Evolutionary conservation across 345 rosid species (phyloP).

Genomic region (Linum usitatissimum): DNA sequence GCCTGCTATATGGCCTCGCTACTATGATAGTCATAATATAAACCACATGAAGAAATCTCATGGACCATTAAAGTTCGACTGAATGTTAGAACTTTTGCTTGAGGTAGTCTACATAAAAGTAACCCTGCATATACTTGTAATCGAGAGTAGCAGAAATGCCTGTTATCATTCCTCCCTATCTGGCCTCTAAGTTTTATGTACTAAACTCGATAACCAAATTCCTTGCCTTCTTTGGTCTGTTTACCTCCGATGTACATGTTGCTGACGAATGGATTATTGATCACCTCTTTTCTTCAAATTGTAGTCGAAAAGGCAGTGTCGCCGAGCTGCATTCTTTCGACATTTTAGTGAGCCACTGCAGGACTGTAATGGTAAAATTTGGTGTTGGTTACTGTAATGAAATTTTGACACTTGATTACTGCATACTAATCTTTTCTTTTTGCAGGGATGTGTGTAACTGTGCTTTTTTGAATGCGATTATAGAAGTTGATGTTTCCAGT

Average conservation of each 20-base stretch:
- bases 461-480: constrained; percentile 54
- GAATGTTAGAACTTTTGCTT: too few relatives aligned
- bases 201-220: too few relatives aligned
- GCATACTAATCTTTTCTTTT: constrained; percentile 12
- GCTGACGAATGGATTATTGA: background rate
- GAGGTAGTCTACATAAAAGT: too few relatives aligned
- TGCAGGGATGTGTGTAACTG: constrained; percentile 91
- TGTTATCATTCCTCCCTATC: too few relatives aligned
- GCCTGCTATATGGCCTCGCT: too few relatives aligned
- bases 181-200: too few relatives aligned
- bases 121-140: too few relatives aligned
- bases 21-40: too few relatives aligned
- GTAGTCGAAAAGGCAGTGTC: constrained; percentile 78
- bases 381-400: constrained; percentile 3
- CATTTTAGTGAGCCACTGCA: constrained; percentile 86
- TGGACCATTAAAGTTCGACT: too few relatives aligned
- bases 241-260: background rate
- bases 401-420: constrained; percentile 4
- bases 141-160: too few relatives aligned
- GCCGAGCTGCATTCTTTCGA: constrained; percentile 60
- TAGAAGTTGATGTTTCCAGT: constrained; percentile 67
- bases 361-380: constrained; percentile 70
- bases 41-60: too few relatives aligned
- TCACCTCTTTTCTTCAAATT: constrained; percentile 11
- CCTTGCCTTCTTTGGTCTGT: too few relatives aligned